phyloP scores from a whole-genome alignment of 371 early-diverging fungal genomes.

The Batrachochytrium dendrobatidis region DNA sequence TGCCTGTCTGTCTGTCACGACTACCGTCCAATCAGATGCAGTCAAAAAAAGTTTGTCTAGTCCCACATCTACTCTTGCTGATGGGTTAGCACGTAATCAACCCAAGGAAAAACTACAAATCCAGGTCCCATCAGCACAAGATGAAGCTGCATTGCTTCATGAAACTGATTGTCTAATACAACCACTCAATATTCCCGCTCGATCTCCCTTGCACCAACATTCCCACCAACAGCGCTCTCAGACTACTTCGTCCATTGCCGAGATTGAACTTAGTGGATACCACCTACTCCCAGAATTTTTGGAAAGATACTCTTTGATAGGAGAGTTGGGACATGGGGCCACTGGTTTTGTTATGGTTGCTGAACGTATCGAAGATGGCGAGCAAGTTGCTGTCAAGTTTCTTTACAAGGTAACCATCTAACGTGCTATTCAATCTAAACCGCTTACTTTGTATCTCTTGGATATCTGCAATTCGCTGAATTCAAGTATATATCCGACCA shows the following conservation, averaged over 20 bases:
- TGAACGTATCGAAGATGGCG: constrained; percentile 13
- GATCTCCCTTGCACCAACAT: too few relatives aligned
- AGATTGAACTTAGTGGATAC: neutral
- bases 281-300: neutral
- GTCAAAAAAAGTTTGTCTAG: too few relatives aligned
- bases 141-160: too few relatives aligned
- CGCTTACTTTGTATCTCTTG: neutral
- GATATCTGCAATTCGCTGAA: neutral
- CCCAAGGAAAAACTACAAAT: too few relatives aligned
- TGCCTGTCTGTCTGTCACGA: too few relatives aligned
- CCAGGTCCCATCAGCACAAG: too few relatives aligned
- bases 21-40: too few relatives aligned
- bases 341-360: constrained; percentile 43
- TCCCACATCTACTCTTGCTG: too few relatives aligned
- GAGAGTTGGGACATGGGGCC: constrained; percentile 42
- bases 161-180: too few relatives aligned
- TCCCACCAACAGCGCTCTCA: neutral
- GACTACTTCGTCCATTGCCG: neutral
- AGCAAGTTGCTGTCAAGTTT: constrained; percentile 39
- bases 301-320: constrained; percentile 23
- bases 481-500: neutral
- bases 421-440: constrained; percentile 6
- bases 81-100: too few relatives aligned
- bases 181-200: too few relatives aligned
- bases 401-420: constrained; percentile 23